Percentiles rank a stretch among this genome's conserved stretches.
These are phyloP conservation scores for Yamadazyma trypodendri DNA, from an alignment of 1,139 yeast genomes.

Conservation along the genomic window DNA sequence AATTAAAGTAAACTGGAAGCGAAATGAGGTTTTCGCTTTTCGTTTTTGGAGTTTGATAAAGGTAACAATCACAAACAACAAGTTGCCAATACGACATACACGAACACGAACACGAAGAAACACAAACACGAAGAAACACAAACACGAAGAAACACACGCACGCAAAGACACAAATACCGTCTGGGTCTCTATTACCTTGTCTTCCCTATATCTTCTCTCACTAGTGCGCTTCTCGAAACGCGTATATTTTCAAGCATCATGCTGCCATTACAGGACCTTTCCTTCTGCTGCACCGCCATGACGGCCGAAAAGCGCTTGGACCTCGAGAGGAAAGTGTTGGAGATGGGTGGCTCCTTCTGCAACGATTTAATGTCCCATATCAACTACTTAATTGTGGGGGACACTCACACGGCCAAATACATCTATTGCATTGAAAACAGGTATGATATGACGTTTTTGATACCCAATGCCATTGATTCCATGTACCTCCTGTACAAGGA, in stretches of 20 bases:
- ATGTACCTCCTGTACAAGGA: constrained; percentile 9
- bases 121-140: too few relatives aligned
- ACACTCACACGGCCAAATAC: constrained; percentile 65
- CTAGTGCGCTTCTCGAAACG: too few relatives aligned
- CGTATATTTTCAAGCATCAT: constrained; percentile 4
- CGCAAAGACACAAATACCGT: too few relatives aligned
- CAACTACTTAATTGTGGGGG: constrained; percentile 66
- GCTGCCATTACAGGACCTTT: constrained; percentile 32
- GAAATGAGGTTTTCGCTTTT: too few relatives aligned
- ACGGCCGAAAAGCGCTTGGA: constrained; percentile 27
- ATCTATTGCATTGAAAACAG: constrained; percentile 59
- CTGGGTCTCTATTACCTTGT: too few relatives aligned
- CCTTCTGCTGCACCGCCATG: constrained; percentile 47
- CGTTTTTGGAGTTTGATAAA: too few relatives aligned
- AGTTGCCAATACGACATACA: too few relatives aligned
- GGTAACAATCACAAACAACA: too few relatives aligned
- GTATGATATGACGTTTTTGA: constrained; percentile 57
- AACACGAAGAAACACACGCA: too few relatives aligned
- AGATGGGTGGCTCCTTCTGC: constrained; percentile 64
- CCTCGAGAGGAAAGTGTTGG: constrained; percentile 40
- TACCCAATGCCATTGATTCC: constrained; percentile 13
- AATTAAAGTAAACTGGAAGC: too few relatives aligned
- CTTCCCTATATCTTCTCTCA: too few relatives aligned
- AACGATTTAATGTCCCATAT: constrained; percentile 69
- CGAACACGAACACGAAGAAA: too few relatives aligned